Percentiles rank a stretch among this genome's conserved stretches.
Evolutionary conservation across 495 filamentous ascomycete genomes (phyloP).

Genomic region (Hyphodiscus hymeniophilus): DNA sequence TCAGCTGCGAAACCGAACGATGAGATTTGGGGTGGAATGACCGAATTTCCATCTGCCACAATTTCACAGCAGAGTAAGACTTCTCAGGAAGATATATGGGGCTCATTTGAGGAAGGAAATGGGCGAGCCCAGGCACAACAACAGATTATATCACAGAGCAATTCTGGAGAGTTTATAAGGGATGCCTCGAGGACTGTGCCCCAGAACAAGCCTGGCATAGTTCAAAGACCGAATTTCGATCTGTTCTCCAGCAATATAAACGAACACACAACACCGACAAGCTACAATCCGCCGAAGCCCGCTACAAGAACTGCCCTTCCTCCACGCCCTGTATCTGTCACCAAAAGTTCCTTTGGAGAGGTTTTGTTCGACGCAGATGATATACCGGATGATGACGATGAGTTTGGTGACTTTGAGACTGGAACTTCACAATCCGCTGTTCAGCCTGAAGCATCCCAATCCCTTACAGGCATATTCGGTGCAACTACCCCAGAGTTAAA

Average conservation of each 20-base stretch:
- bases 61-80: neutral
- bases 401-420: conserved; percentile 69
- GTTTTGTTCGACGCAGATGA: conserved; percentile 42
- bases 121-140: neutral
- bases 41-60: conserved; percentile 7
- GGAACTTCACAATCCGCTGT: conserved; percentile 16
- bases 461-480: conserved; percentile 14
- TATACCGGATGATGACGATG: conserved; percentile 47
- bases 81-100: conserved; percentile 21
- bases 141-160: too few relatives aligned
- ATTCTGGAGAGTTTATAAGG: neutral
- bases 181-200: neutral
- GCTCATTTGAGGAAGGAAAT: conserved; percentile 8
- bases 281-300: neutral
- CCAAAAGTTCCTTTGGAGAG: conserved; percentile 22
- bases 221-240: conserved; percentile 15
- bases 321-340: neutral
- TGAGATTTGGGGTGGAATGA: conserved; percentile 19
- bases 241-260: conserved; percentile 14
- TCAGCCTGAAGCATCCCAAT: conserved; percentile 9
- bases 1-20: neutral
- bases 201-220: conserved; percentile 1
- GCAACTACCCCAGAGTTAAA: conserved; percentile 6
- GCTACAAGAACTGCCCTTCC: neutral
- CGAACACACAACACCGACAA: neutral